Evolutionary conservation across 768 basidiomycete species (phyloP), one percentile per base, ranked within the genome.

Genomic region (Leccinellum rugosiceps): DNA sequence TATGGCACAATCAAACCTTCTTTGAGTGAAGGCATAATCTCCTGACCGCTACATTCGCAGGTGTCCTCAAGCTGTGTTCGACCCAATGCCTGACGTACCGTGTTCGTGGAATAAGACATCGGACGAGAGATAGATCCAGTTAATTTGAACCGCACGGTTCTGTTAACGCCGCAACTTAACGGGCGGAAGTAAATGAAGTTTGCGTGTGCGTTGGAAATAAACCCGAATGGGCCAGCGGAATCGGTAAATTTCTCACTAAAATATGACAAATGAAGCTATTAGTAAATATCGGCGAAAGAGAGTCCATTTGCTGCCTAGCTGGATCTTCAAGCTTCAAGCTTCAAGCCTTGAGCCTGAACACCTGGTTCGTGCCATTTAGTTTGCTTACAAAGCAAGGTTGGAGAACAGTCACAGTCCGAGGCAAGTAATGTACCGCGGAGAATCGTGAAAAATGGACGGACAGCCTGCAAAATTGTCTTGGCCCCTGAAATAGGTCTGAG

Each of bases 21-120:
- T 77, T 86, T 86, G 50, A 86, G 70, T 4, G 60, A 85, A 79
- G 63, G 85, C 84, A 73, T 83, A 84, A 50, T 86, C 82, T 8
- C 85, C 60, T 77, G 74, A 5, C 80, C 83, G 67, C 69, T n/a
- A 75, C 53, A 4, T 83, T 83, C 3, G 64, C 43, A 6, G 71
- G 62, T 3, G 70, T 72, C 15, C 75, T 76, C 46, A 68, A 65
- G 63, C 84, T 86, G 8, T 73, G 68, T 26, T 75, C 61, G 1
- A 76, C 7, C 65, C 63, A 2, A 79, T 78, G 17, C 85, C 84
- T 4, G 74, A 65, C 50, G 66, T 6, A 54, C 35, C 4, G 57
- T 75, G 30, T 80, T 76, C 11, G 60, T 64, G 0, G 85, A 87
- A 64, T 83, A 85, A 44, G 78, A 82, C 78, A 8, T 69, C 73